Base-by-base conservation (phyloP, 495 filamentous ascomycete species). In the Penicillium simplicissimum region DNA sequence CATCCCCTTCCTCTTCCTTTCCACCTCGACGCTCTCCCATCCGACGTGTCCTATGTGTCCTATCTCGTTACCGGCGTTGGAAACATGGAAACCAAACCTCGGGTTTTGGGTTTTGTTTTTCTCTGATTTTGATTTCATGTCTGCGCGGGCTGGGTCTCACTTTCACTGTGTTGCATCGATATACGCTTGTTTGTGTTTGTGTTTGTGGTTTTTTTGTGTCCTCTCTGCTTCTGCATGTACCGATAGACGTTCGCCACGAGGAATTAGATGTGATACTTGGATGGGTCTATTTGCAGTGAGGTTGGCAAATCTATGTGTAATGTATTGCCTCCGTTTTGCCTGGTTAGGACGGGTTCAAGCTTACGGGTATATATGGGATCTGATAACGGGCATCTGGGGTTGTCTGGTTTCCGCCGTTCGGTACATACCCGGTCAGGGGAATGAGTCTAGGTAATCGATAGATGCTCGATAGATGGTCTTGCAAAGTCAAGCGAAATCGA, bases 21-120 rank as follows among this genome's bases (percentile, higher is more conserved):
- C 23, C 23, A 25, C 23, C 23, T 25, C 56, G 45, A 62, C 66
- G 49, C 62, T 64, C 64, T 68, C 64, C 47, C 62, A 57, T 71
- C 48, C 62, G 56, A 68, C 67, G 62, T 74, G 47, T 31, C 4
- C 28, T 5, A 6, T 74, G 47, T 31, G 61, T 71, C 62, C 63
- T 67, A 62, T 67, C 65, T 69, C 63, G 65, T 63, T 71, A 68
- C 59, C 60, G 74, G 72, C 72, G 73, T 76, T 76, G 68, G 69
- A 66, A 71, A 51, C 58, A 66, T 70, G 64, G 28, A 7, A 31
- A 31, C 28, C 28, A 45, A 66, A 67, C 58, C 57, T 71, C 62
- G 62, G 60, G 57, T 0, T 31, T 31, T 31, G 4, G 28, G 28
- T 31, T 7, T 31, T 7, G 4, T 31, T 31, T 31, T 31, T 31